These are phyloP conservation scores for Amauroascus verrucosus DNA, from an alignment of 2,329 filamentous ascomycete genomes.

Conservation along the genomic window DNA sequence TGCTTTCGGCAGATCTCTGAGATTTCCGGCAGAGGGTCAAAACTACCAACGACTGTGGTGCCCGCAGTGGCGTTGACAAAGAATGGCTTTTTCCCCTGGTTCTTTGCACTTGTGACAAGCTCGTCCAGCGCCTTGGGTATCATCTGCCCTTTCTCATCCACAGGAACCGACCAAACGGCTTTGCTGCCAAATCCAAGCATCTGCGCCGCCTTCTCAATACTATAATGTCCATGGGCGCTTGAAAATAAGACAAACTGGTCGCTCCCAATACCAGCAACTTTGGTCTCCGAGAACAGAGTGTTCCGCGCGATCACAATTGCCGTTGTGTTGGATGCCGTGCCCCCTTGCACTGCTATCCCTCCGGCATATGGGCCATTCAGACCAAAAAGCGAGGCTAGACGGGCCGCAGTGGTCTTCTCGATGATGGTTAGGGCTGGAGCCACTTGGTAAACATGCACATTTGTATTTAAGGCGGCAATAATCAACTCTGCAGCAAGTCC, in stretches of 20 bases:
- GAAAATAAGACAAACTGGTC: slow-evolving; percentile 74
- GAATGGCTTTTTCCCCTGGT: slow-evolving; percentile 66
- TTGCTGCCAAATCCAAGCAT: slow-evolving; percentile 71
- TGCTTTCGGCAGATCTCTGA: slow-evolving; percentile 59
- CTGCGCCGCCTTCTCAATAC: slow-evolving; percentile 86
- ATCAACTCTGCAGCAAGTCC: slow-evolving; percentile 78
- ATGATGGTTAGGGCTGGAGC: slow-evolving; percentile 79
- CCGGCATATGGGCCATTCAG: slow-evolving; percentile 58
- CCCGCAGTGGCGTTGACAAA: slow-evolving; percentile 95
- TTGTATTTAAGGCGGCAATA: slow-evolving; percentile 80
- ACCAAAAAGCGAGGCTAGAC: slow-evolving; percentile 67
- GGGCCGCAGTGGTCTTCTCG: slow-evolving; percentile 69
- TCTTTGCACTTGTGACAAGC: slow-evolving; percentile 51
- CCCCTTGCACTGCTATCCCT: slow-evolving; percentile 68
- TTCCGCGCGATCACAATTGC: slow-evolving; percentile 83
- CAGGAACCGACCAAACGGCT: slow-evolving; percentile 62
- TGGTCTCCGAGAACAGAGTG: slow-evolving; percentile 68
- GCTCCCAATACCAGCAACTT: slow-evolving; percentile 56
- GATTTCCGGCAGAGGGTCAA: slow-evolving; percentile 66
- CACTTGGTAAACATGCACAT: slow-evolving; percentile 87
- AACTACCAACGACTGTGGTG: slow-evolving; percentile 85
- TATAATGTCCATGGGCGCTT: slow-evolving; percentile 84
- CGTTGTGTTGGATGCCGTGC: slow-evolving; percentile 72
- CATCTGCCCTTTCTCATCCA: slow-evolving; percentile 66
- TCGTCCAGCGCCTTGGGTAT: slow-evolving; percentile 53